These are phyloP conservation scores for Aspergillus ostianus DNA, from an alignment of 495 filamentous ascomycete species.

Conservation along the genomic window DNA sequence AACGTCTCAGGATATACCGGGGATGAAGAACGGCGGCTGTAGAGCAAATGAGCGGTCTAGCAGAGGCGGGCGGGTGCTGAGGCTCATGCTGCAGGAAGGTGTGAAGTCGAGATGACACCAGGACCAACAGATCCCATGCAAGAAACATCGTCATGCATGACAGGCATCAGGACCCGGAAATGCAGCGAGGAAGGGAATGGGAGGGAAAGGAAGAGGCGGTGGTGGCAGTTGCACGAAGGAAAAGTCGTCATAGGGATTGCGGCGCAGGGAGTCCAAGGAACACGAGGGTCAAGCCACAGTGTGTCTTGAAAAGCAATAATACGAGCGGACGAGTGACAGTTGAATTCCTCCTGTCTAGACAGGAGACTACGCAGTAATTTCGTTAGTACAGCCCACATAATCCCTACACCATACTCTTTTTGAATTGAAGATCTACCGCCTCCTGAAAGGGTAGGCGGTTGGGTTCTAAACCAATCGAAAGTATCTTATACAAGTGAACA, in stretches of 20 bases:
- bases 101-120: not conserved
- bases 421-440: no score
- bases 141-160: not conserved
- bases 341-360: not conserved
- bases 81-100: not conserved
- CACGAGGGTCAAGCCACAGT: constrained; percentile 9
- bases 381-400: no score
- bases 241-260: not conserved
- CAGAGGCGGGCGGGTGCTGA: constrained; percentile 4
- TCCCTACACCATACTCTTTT: no score
- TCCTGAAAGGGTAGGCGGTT: no score
- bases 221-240: constrained; percentile 2
- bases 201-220: not conserved
- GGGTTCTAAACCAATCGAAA: no score
- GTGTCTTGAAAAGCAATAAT: not conserved
- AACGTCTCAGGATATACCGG: constrained; percentile 12
- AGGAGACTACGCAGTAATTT: no score
- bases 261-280: not conserved
- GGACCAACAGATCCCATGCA: not conserved
- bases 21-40: constrained; percentile 9
- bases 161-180: not conserved
- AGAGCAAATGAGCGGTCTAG: constrained; percentile 5
- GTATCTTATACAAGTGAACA: no score
- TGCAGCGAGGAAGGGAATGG: not conserved
- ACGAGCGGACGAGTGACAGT: not conserved